Evolutionary conservation across 176 grass and related monocot genomes (phyloP).

Genomic region (Saccharum spontaneum): DNA sequence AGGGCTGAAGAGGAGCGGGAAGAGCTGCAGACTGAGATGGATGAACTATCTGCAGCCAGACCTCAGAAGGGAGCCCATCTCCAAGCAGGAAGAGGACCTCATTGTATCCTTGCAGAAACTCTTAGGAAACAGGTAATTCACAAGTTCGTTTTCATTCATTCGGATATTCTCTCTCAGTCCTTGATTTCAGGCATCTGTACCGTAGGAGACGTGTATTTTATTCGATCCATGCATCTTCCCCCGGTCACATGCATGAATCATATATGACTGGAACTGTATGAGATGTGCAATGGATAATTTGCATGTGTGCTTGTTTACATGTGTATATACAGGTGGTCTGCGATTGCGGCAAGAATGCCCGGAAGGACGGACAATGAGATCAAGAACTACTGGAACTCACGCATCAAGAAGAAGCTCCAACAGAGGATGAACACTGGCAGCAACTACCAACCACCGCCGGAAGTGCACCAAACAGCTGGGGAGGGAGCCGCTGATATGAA

Average conservation of each 20-base stretch:
- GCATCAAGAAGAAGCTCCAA: not conserved
- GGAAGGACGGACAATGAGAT: not conserved
- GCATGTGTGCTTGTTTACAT: not conserved
- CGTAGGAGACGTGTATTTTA: too few relatives aligned
- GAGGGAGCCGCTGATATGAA: not conserved
- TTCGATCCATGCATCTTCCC: too few relatives aligned
- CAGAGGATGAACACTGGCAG: not conserved
- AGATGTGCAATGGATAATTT: not conserved
- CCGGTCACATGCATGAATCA: too few relatives aligned
- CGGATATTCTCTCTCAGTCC: not conserved
- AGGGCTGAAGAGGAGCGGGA: not conserved
- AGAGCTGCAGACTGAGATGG: not conserved
- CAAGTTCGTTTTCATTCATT: not conserved
- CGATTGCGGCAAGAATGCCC: not conserved
- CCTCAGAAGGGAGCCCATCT: not conserved
- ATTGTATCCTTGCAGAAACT: not conserved
- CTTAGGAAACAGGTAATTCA: not conserved
- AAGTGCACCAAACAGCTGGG: not conserved
- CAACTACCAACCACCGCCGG: not conserved
- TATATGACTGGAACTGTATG: too few relatives aligned
- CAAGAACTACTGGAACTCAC: conserved; percentile 8
- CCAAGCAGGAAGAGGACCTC: not conserved
- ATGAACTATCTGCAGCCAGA: not conserved
- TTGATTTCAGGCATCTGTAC: too few relatives aligned
- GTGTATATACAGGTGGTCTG: not conserved